phyloP scores from a whole-genome alignment of 345 rosid species.

The Eucalyptus regnans region DNA sequence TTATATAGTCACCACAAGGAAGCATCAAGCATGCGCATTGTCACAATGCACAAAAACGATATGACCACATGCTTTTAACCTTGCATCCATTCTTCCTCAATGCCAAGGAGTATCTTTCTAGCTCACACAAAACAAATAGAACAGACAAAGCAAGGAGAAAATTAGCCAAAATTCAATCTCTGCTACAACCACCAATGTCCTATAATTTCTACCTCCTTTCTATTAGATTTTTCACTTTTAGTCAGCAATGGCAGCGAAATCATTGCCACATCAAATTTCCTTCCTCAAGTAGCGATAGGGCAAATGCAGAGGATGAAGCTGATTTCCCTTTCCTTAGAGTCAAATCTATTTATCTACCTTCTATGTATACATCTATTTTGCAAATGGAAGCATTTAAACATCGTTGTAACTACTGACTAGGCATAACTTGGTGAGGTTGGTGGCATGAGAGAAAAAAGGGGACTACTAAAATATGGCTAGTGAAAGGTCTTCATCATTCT shows the following conservation, averaged over 20 bases:
- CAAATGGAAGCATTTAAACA: neutral
- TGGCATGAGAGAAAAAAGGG: neutral
- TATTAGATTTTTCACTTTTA: neutral
- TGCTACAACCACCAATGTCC: neutral
- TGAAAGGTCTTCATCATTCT: slow-evolving; percentile 22
- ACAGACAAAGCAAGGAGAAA: neutral
- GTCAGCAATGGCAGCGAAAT: neutral
- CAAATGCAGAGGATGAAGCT: neutral
- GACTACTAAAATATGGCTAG: neutral
- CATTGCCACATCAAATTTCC: neutral
- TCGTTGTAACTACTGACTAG: neutral
- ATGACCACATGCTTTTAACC: neutral
- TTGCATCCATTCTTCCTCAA: neutral
- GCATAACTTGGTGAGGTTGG: neutral
- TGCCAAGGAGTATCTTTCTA: neutral
- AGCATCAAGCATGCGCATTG: neutral
- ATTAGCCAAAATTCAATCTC: neutral
- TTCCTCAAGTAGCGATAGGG: neutral
- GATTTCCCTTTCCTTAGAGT: neutral
- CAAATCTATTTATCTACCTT: neutral
- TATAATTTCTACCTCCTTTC: neutral
- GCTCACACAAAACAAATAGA: neutral
- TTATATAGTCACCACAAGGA: neutral
- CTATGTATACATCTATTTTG: neutral
- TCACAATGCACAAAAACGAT: neutral